A percentile compares a stretch with the other conserved stretches of the same genome.
Conservation (phyloP, 352 stramenopile genomes). For the Pythium myriotylum region DNA sequence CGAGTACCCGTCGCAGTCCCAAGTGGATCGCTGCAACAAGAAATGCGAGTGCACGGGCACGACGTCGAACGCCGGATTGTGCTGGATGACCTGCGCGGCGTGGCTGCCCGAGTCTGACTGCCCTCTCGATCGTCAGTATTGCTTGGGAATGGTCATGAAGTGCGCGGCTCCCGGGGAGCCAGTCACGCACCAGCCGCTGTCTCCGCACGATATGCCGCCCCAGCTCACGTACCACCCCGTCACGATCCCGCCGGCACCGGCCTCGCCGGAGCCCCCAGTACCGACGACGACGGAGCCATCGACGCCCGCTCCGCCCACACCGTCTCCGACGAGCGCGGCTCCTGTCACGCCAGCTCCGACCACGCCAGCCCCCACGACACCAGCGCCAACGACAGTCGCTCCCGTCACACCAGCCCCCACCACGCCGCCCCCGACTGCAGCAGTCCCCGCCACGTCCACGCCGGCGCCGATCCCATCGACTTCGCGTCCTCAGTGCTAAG, state of each 20-base stretch:
- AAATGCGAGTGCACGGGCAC: conserved; percentile 48
- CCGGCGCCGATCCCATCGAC: no score
- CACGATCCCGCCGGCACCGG: conserved; percentile 11
- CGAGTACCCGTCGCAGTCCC: conserved; percentile 33
- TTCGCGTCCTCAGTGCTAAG: no score
- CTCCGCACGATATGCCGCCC: conserved; percentile 11
- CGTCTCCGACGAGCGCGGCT: neutral
- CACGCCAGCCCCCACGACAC: neutral
- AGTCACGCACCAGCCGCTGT: conserved; percentile 9
- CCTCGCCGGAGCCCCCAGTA: neutral
- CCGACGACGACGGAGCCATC: neutral
- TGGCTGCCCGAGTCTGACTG: conserved; percentile 28
- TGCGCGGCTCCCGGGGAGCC: conserved; percentile 19
- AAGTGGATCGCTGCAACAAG: conserved; percentile 37
- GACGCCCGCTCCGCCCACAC: neutral
- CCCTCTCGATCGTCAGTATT: conserved; percentile 36
- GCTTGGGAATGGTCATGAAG: conserved; percentile 34
- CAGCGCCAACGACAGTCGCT: neutral
- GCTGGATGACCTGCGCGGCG: conserved; percentile 63
- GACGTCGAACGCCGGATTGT: conserved; percentile 32
- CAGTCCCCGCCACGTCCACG: no score
- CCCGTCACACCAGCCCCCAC: no score
- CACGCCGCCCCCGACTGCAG: no score
- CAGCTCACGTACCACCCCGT: conserved; percentile 22
- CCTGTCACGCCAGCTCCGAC: neutral